These are phyloP conservation scores for Terana coerulea DNA, from an alignment of 768 basidiomycete species.

Conservation along the genomic window DNA sequence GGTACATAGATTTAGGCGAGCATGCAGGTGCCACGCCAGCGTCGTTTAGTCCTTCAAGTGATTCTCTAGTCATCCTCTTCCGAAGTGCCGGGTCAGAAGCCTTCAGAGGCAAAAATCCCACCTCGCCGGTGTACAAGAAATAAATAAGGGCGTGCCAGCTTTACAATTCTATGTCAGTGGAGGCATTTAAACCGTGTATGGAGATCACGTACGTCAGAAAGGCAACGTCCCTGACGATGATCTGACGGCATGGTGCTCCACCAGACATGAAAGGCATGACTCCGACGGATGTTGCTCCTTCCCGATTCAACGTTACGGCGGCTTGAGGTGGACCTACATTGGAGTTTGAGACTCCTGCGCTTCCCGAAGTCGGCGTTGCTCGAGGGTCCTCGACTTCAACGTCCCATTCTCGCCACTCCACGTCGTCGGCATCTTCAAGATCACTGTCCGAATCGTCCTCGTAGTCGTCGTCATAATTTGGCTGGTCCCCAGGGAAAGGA, in stretches of 20 bases:
- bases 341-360: not conserved
- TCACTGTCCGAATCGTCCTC: not conserved
- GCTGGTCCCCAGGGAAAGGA: not conserved
- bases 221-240: not conserved
- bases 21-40: not conserved
- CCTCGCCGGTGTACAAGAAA: not conserved
- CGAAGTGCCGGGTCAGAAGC: not conserved
- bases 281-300: not conserved
- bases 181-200: not conserved
- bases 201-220: not conserved
- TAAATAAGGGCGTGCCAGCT: not conserved
- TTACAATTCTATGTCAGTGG: not conserved
- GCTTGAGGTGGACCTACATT: not conserved
- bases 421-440: no score
- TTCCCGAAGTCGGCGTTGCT: not conserved
- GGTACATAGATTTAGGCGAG: slow-evolving; percentile 20
- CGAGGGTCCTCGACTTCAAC: not conserved
- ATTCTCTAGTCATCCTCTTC: not conserved
- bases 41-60: not conserved
- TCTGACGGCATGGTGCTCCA: not conserved
- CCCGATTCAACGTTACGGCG: not conserved
- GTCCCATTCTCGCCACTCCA: not conserved
- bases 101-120: not conserved
- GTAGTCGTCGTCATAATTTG: not conserved
- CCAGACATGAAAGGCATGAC: no score